Evolutionary conservation across 1,139 yeast species (phyloP).

Genomic region (Zygosaccharomyces sapae): DNA sequence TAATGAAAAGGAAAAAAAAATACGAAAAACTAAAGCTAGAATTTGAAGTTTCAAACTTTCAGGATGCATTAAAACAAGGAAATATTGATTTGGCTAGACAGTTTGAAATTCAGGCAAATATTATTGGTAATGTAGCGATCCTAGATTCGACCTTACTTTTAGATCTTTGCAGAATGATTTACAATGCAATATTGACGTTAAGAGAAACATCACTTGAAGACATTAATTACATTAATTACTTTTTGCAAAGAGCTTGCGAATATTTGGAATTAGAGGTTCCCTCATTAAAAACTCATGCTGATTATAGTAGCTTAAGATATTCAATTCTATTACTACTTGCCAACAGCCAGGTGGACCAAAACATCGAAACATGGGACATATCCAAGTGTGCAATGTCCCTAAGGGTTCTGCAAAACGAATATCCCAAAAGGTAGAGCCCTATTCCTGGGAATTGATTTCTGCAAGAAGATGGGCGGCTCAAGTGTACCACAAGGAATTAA

Average conservation of each 20-base stretch:
- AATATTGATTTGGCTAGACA: conserved; percentile 25
- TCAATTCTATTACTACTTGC: conserved; percentile 15
- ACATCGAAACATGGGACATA: not conserved
- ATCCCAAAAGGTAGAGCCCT: conserved; percentile 26
- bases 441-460: conserved; percentile 17
- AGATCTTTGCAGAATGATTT: conserved; percentile 26
- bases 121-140: conserved; percentile 7
- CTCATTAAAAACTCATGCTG: conserved; percentile 17
- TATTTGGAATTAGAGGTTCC: conserved; percentile 17
- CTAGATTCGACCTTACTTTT: conserved; percentile 18
- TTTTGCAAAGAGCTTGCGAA: conserved; percentile 9
- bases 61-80: conserved; percentile 15
- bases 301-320: conserved; percentile 19
- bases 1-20: conserved; percentile 2
- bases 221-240: conserved; percentile 7
- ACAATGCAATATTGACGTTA: conserved; percentile 19
- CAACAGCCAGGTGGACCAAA: conserved; percentile 16
- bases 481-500: conserved; percentile 13
- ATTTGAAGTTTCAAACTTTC: conserved; percentile 21
- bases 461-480: conserved; percentile 8
- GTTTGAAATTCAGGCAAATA: conserved; percentile 18
- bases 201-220: conserved; percentile 1
- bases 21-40: conserved; percentile 20
- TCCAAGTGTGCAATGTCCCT: conserved; percentile 13
- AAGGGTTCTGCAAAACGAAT: conserved; percentile 19